These are phyloP conservation scores for Chytriomyces sp. DNA, from an alignment of 192 early-diverging fungal species.

Conservation along the genomic window DNA sequence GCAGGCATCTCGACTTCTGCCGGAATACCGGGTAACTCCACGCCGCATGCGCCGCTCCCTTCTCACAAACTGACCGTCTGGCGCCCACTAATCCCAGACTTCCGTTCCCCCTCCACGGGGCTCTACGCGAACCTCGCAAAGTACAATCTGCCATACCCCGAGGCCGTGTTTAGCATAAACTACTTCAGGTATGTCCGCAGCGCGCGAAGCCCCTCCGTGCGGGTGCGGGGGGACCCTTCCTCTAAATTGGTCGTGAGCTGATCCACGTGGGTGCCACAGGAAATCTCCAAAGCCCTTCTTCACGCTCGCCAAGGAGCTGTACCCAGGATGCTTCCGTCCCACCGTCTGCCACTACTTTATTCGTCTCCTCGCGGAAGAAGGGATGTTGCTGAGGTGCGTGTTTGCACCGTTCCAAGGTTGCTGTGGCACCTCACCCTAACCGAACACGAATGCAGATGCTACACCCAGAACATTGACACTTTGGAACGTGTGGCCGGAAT, in stretches of 20 bases:
- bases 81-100: constrained; percentile 65
- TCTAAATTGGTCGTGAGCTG: neutral
- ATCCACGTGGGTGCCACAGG: neutral
- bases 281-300: constrained; percentile 85
- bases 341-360: constrained; percentile 92
- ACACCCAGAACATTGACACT: constrained; percentile 98
- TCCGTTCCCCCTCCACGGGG: constrained; percentile 88
- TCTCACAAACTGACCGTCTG: neutral
- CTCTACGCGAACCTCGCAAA: constrained; percentile 80
- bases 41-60: neutral
- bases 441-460: constrained; percentile 41
- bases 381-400: constrained; percentile 67
- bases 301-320: constrained; percentile 88
- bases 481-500: constrained; percentile 87
- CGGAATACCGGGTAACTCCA: constrained; percentile 65
- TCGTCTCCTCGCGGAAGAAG: constrained; percentile 71
- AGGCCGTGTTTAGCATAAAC: constrained; percentile 93
- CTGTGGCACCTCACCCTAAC: neutral
- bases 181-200: constrained; percentile 64
- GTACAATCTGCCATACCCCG: constrained; percentile 89
- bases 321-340: constrained; percentile 73
- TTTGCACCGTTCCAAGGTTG: neutral
- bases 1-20: constrained; percentile 72
- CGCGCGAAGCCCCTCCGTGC: neutral
- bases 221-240: neutral